Percentiles rank a stretch among this genome's conserved stretches.
These are phyloP conservation scores for Carpinus fangiana DNA, from an alignment of 306 rosid species.

Conservation along the genomic window DNA sequence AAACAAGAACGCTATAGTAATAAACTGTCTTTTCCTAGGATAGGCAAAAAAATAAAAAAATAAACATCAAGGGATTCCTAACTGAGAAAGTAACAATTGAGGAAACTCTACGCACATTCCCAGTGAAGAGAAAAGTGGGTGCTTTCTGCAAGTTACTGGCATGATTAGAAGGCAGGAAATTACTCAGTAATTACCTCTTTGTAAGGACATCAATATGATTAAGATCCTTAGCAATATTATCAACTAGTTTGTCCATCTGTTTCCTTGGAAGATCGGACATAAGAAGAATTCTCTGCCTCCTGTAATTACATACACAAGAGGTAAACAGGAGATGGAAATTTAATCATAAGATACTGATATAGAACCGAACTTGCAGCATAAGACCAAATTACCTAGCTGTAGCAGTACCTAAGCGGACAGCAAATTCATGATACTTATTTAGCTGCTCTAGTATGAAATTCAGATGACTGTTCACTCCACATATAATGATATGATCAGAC, in stretches of 20 bases:
- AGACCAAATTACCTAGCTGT: conserved; percentile 74
- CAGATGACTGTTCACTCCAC: conserved; percentile 89
- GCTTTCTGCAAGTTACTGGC: not conserved
- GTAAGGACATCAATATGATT: conserved; percentile 80
- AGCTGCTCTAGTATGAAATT: conserved; percentile 86
- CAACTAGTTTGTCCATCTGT: conserved; percentile 85
- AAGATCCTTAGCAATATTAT: conserved; percentile 71
- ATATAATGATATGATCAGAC: conserved; percentile 90
- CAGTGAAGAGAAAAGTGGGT: not conserved
- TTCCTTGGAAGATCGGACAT: conserved; percentile 97
- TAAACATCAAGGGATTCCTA: conserved; percentile 16
- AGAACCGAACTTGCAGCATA: conserved; percentile 21
- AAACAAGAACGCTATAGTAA: not conserved
- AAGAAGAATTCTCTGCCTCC: conserved; percentile 94
- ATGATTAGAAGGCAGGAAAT: conserved; percentile 24
- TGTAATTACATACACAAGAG: conserved; percentile 34
- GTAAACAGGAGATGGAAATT: conserved; percentile 36
- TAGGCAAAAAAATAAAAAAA: not conserved
- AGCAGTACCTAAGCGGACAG: conserved; percentile 96
- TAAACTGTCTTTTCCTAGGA: not conserved
- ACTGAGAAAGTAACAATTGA: conserved; percentile 8
- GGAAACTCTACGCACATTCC: conserved; percentile 10
- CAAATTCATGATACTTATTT: conserved; percentile 74
- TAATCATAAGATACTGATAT: conserved; percentile 33
- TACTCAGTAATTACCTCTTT: conserved; percentile 68